These are phyloP conservation scores for Plantago elongata DNA, from an alignment of 257 asterid species.

Conservation along the genomic window DNA sequence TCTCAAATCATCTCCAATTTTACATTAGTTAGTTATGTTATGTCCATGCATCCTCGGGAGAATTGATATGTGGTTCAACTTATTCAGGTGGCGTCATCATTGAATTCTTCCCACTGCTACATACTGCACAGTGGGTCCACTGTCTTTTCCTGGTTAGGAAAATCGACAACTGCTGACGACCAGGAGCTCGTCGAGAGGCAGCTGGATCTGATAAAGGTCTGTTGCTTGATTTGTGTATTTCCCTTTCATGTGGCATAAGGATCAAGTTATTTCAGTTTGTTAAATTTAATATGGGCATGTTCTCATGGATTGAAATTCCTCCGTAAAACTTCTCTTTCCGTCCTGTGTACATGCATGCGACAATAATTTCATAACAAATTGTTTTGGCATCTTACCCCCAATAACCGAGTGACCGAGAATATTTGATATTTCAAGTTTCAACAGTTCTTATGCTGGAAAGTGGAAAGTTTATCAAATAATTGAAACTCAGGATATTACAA, in stretches of 20 bases:
- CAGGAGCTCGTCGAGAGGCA: conserved; percentile 97
- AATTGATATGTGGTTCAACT: conserved; percentile 20
- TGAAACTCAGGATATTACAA: too few relatives aligned
- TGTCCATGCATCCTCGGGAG: conserved; percentile 15
- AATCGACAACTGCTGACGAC: conserved; percentile 75
- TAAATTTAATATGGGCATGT: background rate
- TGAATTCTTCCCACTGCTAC: conserved; percentile 90
- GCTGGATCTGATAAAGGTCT: conserved; percentile 88
- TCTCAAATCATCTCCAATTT: background rate
- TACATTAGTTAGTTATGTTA: background rate
- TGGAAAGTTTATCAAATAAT: too few relatives aligned
- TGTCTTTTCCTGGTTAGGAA: conserved; percentile 87
- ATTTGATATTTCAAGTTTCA: too few relatives aligned
- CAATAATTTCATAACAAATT: too few relatives aligned
- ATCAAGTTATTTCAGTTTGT: conserved; percentile 15
- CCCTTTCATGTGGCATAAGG: conserved; percentile 6
- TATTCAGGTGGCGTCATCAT: conserved; percentile 83
- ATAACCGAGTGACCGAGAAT: too few relatives aligned
- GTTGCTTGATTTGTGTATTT: conserved; percentile 17
- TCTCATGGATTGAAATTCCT: background rate
- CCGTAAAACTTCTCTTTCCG: too few relatives aligned
- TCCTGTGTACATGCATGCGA: too few relatives aligned
- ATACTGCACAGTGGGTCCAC: conserved; percentile 80
- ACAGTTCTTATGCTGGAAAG: too few relatives aligned
- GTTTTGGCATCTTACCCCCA: too few relatives aligned